Evolutionary conservation across 139 green algal genomes (phyloP), one percentile per base, ranked within the genome.

Genomic region (Coccomyxa sp.): DNA sequence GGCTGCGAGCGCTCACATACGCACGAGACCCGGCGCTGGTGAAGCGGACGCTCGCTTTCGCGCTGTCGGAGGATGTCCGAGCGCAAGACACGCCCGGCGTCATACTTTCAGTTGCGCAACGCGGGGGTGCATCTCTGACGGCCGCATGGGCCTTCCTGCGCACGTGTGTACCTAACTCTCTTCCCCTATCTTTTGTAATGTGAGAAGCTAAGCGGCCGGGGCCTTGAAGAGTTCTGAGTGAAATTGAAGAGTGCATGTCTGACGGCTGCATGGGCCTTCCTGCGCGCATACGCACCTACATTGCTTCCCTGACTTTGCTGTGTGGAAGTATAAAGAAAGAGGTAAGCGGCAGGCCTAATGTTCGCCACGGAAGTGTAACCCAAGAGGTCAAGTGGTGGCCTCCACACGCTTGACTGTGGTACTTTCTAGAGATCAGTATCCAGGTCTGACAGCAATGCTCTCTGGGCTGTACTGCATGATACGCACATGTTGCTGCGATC

Each of bases 1-100:
- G 76, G 31, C 82, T 93, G 30, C 10, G 59, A 21, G 90, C 90
- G 13, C 87, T 93, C 82, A 82, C 76, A 13, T 81, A 60, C 38
- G 81, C 77, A 16, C 14, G 9, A 7, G 17, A 81, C 12, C 57
- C 68, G 10, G 58, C 74, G 4, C 68, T 83, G 67, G 45, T 79
- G 16, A 57, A 82, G 68, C 58, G 57, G 0, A 86, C 85, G 0
- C 80, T 92, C 7, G 27, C 86, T 13, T 82, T 85, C 58, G 81
- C 76, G 13, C 63, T 92, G 78, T 16, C n/a, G 0, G 13, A 25
- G 3, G 82, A 82, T 13, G 87, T 91, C 14, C 71, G 85, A 10
- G 32, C 87, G 11, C 87, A 92, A 77, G 88, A 89, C 38, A 75
- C 82, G 76, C 11, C 67, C 13, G 32, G 14, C 10, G 21, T 86